Percentiles rank a stretch among this genome's conserved stretches.
phyloP scores from a whole-genome alignment of 495 filamentous ascomycete genomes.

The Penicillium lagena region DNA sequence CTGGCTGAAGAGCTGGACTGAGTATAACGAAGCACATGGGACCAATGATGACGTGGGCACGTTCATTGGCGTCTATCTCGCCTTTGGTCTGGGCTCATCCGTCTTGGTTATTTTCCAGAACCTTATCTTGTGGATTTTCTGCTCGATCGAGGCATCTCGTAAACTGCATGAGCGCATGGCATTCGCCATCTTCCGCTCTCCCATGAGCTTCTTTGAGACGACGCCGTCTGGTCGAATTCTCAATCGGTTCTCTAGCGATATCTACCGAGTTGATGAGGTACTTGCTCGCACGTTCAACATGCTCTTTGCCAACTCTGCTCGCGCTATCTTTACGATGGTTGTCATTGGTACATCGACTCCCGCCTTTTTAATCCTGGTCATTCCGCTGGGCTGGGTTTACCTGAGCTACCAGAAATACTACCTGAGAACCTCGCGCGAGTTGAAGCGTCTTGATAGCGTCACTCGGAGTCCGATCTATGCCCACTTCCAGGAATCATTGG shows the following conservation, averaged over 20 bases:
- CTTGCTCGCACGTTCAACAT: conserved; percentile 88
- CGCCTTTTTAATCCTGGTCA: conserved; percentile 68
- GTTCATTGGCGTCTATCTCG: conserved; percentile 92
- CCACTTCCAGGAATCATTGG: conserved; percentile 96
- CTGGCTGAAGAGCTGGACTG: conserved; percentile 93
- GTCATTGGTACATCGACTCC: conserved; percentile 82
- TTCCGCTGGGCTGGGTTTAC: conserved; percentile 79
- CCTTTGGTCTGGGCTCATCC: conserved; percentile 85
- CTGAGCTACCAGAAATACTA: conserved; percentile 97
- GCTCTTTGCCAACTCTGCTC: conserved; percentile 85
- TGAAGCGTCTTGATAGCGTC: conserved; percentile 93
- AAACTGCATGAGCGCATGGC: conserved; percentile 99
- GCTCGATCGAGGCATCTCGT: conserved; percentile 94
- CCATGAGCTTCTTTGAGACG: conserved; percentile 99
- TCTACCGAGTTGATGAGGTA: conserved; percentile 94
- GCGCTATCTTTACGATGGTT: conserved; percentile 77
- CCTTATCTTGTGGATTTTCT: conserved; percentile 97
- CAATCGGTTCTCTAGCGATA: conserved; percentile 95
- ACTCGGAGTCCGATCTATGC: conserved; percentile 94
- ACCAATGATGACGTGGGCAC: conserved; percentile 72
- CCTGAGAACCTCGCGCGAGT: conserved; percentile 87
- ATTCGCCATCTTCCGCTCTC: conserved; percentile 92
- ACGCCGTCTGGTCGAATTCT: conserved; percentile 96
- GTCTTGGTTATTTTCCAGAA: conserved; percentile 85
- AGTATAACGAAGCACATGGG: conserved; percentile 60